Conservation (phyloP, 192 early-diverging fungal species). For the Spizellomyces punctatus region DNA sequence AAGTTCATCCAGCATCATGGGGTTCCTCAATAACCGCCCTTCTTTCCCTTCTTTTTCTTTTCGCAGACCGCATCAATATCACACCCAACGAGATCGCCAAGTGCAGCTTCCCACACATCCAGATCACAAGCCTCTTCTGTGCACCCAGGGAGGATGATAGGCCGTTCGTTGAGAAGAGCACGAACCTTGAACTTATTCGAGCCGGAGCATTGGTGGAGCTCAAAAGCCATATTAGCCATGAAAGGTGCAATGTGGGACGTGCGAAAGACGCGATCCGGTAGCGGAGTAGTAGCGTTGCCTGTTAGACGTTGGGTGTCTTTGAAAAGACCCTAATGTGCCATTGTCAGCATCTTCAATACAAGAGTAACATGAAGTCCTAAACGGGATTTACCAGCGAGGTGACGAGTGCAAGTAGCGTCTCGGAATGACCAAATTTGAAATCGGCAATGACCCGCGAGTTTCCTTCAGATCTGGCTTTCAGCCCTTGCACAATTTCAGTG, state of each 20-base stretch:
- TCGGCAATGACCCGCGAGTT: background rate
- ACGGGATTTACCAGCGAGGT: background rate
- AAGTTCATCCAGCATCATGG: no score
- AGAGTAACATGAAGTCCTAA: background rate
- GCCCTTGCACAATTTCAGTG: background rate
- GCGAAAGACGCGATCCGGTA: background rate
- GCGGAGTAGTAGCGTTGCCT: background rate
- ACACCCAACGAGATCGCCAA: background rate
- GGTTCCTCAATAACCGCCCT: no score
- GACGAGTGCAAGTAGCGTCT: slow-evolving; percentile 3
- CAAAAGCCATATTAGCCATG: slow-evolving; percentile 6
- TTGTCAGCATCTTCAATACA: no score
- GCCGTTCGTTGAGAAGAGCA: slow-evolving; percentile 4
- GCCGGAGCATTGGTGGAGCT: background rate
- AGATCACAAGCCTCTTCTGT: background rate
- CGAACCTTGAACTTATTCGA: background rate
- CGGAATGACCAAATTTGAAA: slow-evolving; percentile 2
- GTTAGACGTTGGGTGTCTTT: background rate
- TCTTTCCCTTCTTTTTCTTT: background rate
- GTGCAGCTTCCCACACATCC: background rate
- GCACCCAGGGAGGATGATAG: slow-evolving; percentile 3
- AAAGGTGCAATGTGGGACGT: background rate
- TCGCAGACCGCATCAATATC: background rate
- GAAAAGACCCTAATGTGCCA: background rate
- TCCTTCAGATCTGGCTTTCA: background rate